Conservation (phyloP, 2,329 filamentous ascomycete genomes). For the Fusarium lateritium region DNA sequence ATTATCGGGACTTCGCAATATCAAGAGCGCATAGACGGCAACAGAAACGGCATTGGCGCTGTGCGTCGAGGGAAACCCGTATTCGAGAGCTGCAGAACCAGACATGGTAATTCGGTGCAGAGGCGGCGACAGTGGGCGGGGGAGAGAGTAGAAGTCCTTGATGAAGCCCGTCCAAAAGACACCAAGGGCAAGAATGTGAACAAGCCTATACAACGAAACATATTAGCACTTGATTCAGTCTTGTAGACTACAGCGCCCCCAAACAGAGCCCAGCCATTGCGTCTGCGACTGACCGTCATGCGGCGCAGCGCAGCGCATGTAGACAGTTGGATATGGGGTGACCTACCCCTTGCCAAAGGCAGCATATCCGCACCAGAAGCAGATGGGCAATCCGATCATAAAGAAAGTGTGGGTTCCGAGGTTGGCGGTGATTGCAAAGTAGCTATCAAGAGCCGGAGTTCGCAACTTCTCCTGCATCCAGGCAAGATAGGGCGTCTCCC, state of each 20-base stretch:
- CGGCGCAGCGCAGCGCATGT: slow-evolving; percentile 24
- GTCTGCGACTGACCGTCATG: slow-evolving; percentile 15
- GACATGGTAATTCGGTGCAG: slow-evolving; percentile 98
- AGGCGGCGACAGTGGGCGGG: slow-evolving; percentile 91
- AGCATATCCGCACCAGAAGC: slow-evolving; percentile 96
- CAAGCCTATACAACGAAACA: slow-evolving; percentile 62
- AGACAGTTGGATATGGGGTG: slow-evolving; percentile 11
- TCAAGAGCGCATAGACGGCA: slow-evolving; percentile 84
- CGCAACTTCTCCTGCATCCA: slow-evolving; percentile 85
- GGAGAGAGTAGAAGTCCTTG: slow-evolving; percentile 94
- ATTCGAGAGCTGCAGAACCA: slow-evolving; percentile 92
- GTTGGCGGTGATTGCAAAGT: slow-evolving; percentile 97
- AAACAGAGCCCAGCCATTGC: not conserved
- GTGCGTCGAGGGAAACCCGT: slow-evolving; percentile 97
- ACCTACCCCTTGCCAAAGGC: slow-evolving; percentile 88
- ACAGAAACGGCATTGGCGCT: slow-evolving; percentile 98
- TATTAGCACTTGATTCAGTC: slow-evolving; percentile 37
- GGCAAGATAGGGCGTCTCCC: slow-evolving; percentile 95
- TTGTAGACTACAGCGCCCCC: not conserved
- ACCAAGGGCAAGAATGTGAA: slow-evolving; percentile 83
- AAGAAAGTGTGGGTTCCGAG: slow-evolving; percentile 98
- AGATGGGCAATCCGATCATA: slow-evolving; percentile 93
- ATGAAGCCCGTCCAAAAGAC: slow-evolving; percentile 93
- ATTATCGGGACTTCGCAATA: slow-evolving; percentile 76
- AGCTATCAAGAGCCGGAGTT: slow-evolving; percentile 89